Percentiles rank a stretch among this genome's conserved stretches.
phyloP scores from a whole-genome alignment of 148 eudicot genomes.

The Dianthus caryophyllus region DNA sequence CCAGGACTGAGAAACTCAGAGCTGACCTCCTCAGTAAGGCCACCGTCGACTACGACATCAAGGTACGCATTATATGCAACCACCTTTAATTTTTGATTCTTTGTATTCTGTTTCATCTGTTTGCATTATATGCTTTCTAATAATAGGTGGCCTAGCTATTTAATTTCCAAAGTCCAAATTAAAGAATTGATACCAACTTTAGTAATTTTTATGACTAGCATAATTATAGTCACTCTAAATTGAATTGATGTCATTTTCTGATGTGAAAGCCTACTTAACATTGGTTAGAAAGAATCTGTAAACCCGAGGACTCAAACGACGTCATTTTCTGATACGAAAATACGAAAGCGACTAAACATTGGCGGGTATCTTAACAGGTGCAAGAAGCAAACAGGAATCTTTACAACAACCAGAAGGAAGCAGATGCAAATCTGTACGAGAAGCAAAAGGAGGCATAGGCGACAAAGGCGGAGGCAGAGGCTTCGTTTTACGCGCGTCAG shows the following conservation, averaged over 20 bases:
- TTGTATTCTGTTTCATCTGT: background rate
- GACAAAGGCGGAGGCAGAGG: conserved; percentile 36
- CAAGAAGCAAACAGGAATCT: conserved; percentile 35
- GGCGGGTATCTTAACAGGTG: conserved; percentile 19
- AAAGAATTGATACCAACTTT: conserved; percentile 3
- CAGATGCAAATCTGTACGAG: conserved; percentile 32
- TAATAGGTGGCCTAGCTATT: background rate
- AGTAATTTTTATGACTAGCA: background rate
- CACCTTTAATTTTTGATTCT: background rate
- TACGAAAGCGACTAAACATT: background rate
- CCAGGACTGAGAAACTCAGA: conserved; percentile 39
- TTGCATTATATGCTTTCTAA: background rate
- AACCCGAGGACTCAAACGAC: background rate
- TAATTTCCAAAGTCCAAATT: conserved; percentile 3
- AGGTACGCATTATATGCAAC: conserved; percentile 24
- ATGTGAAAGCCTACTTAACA: no score
- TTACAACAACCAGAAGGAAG: conserved; percentile 31
- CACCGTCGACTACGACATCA: conserved; percentile 42
- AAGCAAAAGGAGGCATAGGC: conserved; percentile 33
- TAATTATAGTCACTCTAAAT: background rate
- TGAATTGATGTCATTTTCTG: background rate
- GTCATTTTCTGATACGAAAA: background rate
- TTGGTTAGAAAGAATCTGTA: no score
- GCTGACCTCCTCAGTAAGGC: conserved; percentile 44
- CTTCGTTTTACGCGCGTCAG: conserved; percentile 29